Evolutionary conservation across 805 yeast species (phyloP), one percentile per base, ranked within the genome.

Genomic region (Saccharomycodes ludwigii): DNA sequence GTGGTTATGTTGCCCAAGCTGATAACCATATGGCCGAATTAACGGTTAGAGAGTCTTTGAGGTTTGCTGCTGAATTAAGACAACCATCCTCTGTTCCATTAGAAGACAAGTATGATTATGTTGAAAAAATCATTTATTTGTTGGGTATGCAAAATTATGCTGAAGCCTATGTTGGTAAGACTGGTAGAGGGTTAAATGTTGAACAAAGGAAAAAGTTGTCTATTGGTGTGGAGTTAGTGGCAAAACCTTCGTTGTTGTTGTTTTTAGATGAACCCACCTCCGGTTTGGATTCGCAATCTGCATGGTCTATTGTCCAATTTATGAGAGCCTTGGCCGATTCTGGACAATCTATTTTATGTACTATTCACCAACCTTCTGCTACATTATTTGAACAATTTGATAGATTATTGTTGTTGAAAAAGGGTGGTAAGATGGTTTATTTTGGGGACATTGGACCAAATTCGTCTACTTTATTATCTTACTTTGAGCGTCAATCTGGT

Each of bases 1-100:
- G 81, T 48, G 91, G 91, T 34, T 79, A 77, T 50, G 84, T 75
- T 25, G 84, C 79, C 54, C 91, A 79, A 56, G 85, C 77, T 48
- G 88, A 79, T 63, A 58, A 79, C 40, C 91, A 79, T 53, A 59
- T 78, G 49, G 65, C 71, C 21, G 70, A 74, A 28, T 58, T 76
- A 12, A 75, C 88, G 24, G 88, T 79, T 11, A 68, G 85, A 41
- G 91, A 79, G 54, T 74, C 88, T 4, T 63, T 79, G 39, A 59
- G 64, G 32, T 80, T 79, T 54, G 70, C 84, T 28, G 88, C 88
- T 15, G 61, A 70, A 37, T 59, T 79, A 46, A 73, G 91, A 57
- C 84, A 75, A 54, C 80, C 84, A 10, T 51, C 57, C n/a, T 43
- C 57, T 24, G 71, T 68, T 15, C 65, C 82, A 3, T 56, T 59